Conservation (phyloP, 2,329 filamentous ascomycete species). For the Albifimbria verrucaria region DNA sequence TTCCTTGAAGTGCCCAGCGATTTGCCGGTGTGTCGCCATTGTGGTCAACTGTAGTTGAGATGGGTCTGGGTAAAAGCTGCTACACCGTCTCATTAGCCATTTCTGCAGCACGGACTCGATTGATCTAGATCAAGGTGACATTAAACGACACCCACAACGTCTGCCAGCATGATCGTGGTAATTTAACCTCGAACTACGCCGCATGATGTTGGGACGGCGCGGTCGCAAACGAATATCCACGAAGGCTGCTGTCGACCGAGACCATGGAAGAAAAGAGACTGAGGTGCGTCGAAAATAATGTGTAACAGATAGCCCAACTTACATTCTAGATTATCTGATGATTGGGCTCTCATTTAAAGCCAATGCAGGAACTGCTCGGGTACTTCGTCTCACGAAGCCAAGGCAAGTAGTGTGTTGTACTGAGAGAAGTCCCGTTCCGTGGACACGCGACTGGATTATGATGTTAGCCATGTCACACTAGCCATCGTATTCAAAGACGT, state of each 20-base stretch:
- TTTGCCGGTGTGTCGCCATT: conserved; percentile 26
- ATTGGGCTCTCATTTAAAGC: background rate
- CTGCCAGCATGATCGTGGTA: background rate
- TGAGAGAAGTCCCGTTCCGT: too few relatives aligned
- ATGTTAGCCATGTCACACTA: background rate
- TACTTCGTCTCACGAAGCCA: too few relatives aligned
- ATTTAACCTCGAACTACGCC: background rate
- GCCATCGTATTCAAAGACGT: too few relatives aligned
- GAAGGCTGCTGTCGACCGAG: background rate
- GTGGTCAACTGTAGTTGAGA: conserved; percentile 21
- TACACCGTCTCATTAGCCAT: background rate
- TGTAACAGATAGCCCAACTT: too few relatives aligned
- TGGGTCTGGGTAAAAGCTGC: conserved; percentile 1
- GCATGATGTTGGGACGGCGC: background rate
- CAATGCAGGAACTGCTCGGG: background rate
- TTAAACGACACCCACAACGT: background rate
- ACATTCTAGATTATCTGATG: too few relatives aligned
- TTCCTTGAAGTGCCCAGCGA: conserved; percentile 26
- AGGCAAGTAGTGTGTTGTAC: background rate
- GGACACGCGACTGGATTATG: too few relatives aligned
- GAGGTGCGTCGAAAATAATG: too few relatives aligned
- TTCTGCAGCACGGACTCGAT: background rate
- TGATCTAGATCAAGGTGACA: background rate
- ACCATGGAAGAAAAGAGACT: too few relatives aligned
- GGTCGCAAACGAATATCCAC: too few relatives aligned